Evolutionary conservation across 2,329 filamentous ascomycete genomes (phyloP), one percentile per base, ranked within the genome.

Genomic region (Laburnicola sp.): DNA sequence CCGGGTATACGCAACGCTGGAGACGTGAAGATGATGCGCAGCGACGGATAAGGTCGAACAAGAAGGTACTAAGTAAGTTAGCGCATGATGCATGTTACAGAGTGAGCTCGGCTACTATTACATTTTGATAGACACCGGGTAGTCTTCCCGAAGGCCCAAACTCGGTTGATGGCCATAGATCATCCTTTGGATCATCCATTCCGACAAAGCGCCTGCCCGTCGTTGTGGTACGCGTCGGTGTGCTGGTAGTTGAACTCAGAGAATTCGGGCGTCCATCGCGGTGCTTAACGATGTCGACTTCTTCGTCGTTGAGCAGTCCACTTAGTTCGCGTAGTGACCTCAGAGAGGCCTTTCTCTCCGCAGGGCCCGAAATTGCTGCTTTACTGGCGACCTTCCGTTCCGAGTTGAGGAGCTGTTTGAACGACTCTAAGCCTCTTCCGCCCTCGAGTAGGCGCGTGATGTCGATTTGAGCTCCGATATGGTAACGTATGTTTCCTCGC

Each of bases 381-480:
- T 48, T 39, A 11, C 64, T 57, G 23, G 26, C 5, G 5, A 34
- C 39, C 40, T 65, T 54, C 39, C 45, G 30, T 25, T 68, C 61
- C 31, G 61, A 48, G 10, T 48, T 54, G 2, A 80, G 71, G 2
- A 86, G 72, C 3, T 74, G 73, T 39, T 77, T 75, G 11, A 88
- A 74, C 0, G 83, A 84, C 16, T 86, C 83, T 43, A 89, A 77
- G 10, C 85, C 85, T 2, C 80, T 79, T 52, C 81, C 84, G 35
- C 86, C 83, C 60, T 85, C 86, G n/a, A 84, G 80, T 0, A 89
- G 74, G 2, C 84, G 83, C 2, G 82, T 87, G 4, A 89, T 79
- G 53, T 89, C 86, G 21, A 89, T 81, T 64, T 89, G 86, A 1
- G 85, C 85, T n/a, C 86, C 86, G 40, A 89, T 81, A 61, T 82